Evolutionary conservation across 148 eudicot genomes (phyloP), one percentile per base, ranked within the genome.

Genomic region (Fagopyrum homotropicum): DNA sequence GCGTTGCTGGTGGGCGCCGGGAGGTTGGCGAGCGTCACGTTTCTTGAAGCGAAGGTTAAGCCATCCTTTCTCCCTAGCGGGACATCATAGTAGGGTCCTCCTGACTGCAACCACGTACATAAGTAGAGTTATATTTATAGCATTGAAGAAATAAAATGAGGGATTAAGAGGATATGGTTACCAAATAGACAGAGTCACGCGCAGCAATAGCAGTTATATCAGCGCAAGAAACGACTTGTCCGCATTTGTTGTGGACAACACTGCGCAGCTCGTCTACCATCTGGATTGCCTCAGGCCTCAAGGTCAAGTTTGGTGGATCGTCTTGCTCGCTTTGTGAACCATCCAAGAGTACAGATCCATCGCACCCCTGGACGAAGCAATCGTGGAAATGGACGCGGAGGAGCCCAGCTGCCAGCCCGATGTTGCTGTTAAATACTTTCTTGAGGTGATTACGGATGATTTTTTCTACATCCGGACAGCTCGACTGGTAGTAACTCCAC

Each of bases 301-400:
- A 59, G 1, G 80, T 73, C 75, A 84, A 78, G 77, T 87, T 84
- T 50, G 89, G 89, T 11, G 50, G 69, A 4, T 82, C 89, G 2
- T 19, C 44, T 48, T 84, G 69, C 72, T 87, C 89, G 16, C 88
- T 19, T 66, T 40, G 46, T 16, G 89, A 75, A 57, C 89, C 89
- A n/a, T 81, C 89, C 2, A 86, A 50, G 55, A 87, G 77, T 4
- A 87, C 81, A 4, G 89, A 87, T 40, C 86, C 86, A 72, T 87
- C 89, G 63, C 86, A 87, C 45, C 89, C 89, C 89, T 86, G 86
- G 71, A 86, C 89, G 10, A 86, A 86, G 78, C 88, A 85, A 61
- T 85, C 86, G 43, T 85, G 88, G 76, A 85, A 85, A 70, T 85
- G 88, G 51, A 85, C 74, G 46, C 88, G 86, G 12, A 85, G 86